Evolutionary conservation across 179 eudicot species (phyloP), one percentile per base, ranked within the genome.

Genomic region (Silene noctiflora): DNA sequence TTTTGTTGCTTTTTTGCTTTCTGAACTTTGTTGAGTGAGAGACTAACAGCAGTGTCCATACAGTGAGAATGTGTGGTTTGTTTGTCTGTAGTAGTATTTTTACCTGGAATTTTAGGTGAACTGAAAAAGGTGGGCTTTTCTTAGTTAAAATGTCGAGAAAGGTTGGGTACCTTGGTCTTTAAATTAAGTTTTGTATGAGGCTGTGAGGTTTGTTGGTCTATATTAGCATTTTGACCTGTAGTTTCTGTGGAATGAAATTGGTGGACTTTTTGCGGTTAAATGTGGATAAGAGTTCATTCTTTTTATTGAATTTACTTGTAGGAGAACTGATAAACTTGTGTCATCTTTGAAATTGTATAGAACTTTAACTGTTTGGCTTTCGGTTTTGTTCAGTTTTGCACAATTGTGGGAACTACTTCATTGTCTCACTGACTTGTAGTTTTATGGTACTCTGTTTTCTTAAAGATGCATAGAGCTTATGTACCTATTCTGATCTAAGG

Each of bases 1-100:
- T n/a, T 72, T 66, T 44, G 11, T 25, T 76, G 29, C 62, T 71
- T 25, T 16, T 12, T 58, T 71, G 20, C 58, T 11, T 44, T 80
- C 20, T 67, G 35, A 64, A 66, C 69, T 71, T 74, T 35, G 55
- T 51, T 71, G 22, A 39, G 19, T 39, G 55, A 39, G 44, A 31
- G 69, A 44, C 21, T 2, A 16, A 25, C 10, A 13, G 39, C 19
- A 7, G 46, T 1, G 46, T 63, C 17, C 67, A 25, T 27, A 63
- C 69, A 35, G 10, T 42, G 27, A 20, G 72, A 65, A 8, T 42
- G 8, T 44, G 9, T 20, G 46, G 46, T 0, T 20, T 39, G n/a
- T 39, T 69, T 58, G 22, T 51, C 55, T 42, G n/a, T 16, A 53
- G 1, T 16, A 53, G 19, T 13, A 53, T 53, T 53, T 53, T 53